Percentiles rank a stretch among this genome's conserved stretches.
These are phyloP conservation scores for Lojkania enalia DNA, from an alignment of 2,329 filamentous ascomycete species.

Conservation along the genomic window DNA sequence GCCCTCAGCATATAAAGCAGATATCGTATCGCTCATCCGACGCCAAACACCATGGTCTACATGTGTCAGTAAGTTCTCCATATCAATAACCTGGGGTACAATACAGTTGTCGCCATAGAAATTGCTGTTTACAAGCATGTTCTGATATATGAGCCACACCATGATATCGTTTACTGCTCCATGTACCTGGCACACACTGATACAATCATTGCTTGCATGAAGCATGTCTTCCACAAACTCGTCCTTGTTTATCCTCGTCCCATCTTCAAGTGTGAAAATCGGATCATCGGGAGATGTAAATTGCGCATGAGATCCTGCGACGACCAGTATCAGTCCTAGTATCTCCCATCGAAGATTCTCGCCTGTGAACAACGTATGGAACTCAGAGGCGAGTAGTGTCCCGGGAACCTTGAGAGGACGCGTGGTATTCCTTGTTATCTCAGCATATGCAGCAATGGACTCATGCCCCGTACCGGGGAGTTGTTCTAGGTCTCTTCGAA, in stretches of 20 bases:
- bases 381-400: constrained; percentile 35
- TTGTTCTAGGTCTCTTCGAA: constrained; percentile 34
- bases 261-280: constrained; percentile 35
- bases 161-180: constrained; percentile 43
- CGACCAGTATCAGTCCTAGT: constrained; percentile 31
- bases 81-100: too few species aligned
- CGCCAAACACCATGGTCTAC: constrained; percentile 42
- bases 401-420: constrained; percentile 36
- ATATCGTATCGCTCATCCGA: constrained; percentile 34
- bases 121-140: constrained; percentile 36
- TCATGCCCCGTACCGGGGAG: constrained; percentile 23
- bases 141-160: constrained; percentile 38
- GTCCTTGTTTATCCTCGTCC: constrained; percentile 34
- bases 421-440: constrained; percentile 38
- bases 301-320: constrained; percentile 36
- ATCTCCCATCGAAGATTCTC: constrained; percentile 41
- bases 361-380: constrained; percentile 39
- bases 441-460: constrained; percentile 26
- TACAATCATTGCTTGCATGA: constrained; percentile 41
- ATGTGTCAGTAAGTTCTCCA: constrained; percentile 12
- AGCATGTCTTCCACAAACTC: constrained; percentile 40
- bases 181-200: constrained; percentile 40
- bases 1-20: constrained; percentile 34
- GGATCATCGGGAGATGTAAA: constrained; percentile 35
- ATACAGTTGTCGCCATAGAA: constrained; percentile 42